Evolutionary conservation across 306 rosid species (phyloP).

Genomic region (Glycine tomentella): DNA sequence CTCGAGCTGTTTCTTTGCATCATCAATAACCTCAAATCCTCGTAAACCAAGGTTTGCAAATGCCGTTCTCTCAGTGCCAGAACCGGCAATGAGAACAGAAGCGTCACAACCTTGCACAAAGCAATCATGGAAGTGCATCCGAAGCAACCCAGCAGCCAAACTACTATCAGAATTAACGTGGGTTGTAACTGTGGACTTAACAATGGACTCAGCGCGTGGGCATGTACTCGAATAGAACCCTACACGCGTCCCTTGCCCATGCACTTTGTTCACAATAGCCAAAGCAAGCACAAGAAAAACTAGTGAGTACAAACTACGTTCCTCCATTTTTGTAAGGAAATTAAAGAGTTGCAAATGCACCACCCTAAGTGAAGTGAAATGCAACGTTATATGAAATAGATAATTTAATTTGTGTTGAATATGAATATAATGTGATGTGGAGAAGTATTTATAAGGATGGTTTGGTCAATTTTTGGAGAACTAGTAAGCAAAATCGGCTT

Average conservation of each 20-base stretch:
- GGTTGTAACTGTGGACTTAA: constrained; percentile 48
- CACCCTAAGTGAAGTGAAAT: not conserved
- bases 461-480: constrained; percentile 10
- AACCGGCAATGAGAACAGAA: constrained; percentile 52
- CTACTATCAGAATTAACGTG: constrained; percentile 46
- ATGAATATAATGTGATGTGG: not conserved
- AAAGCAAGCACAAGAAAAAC: constrained; percentile 37
- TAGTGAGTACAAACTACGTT: not conserved
- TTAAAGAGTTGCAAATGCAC: not conserved
- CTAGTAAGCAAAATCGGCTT: constrained; percentile 35
- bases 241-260: constrained; percentile 48
- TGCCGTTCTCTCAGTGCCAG: constrained; percentile 40
- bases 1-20: constrained; percentile 57
- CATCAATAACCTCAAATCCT: constrained; percentile 61
- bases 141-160: constrained; percentile 52
- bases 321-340: constrained; percentile 3
- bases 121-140: constrained; percentile 67
- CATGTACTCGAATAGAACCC: constrained; percentile 53
- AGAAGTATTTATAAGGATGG: not conserved
- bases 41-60: constrained; percentile 41
- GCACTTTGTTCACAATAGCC: constrained; percentile 4
- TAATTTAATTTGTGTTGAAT: not conserved
- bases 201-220: constrained; percentile 57
- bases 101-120: constrained; percentile 63
- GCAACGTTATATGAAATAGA: no score